phyloP scores from a whole-genome alignment of 129 eudicot species.

The Flaveria bidentis region DNA sequence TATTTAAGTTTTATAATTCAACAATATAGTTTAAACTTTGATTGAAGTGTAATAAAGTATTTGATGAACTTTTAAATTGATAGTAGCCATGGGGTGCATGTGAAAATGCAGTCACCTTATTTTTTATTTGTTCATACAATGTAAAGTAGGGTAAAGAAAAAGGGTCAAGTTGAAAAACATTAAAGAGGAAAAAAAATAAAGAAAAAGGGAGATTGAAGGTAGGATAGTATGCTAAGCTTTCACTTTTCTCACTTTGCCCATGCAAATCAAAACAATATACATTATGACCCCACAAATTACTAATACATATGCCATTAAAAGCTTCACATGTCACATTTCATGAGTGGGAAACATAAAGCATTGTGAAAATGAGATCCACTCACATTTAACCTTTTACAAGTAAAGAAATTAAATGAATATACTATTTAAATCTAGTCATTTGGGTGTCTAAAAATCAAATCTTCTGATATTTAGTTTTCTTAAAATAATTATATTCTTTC shows the following conservation, averaged over 20 bases:
- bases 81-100: not conserved
- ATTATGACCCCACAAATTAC: slow-evolving; percentile 29
- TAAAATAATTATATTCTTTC: too few species aligned
- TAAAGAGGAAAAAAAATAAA: not conserved
- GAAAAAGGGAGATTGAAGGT: not conserved
- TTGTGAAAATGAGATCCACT: not conserved
- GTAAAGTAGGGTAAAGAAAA: not conserved
- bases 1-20: too few species aligned
- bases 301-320: slow-evolving; percentile 26
- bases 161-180: slow-evolving; percentile 8
- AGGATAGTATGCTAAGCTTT: slow-evolving; percentile 32
- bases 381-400: not conserved
- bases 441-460: not conserved
- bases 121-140: not conserved
- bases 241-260: slow-evolving; percentile 24
- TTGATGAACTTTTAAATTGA: too few species aligned
- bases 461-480: not conserved
- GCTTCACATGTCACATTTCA: slow-evolving; percentile 27
- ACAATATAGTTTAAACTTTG: too few species aligned
- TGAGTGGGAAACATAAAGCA: slow-evolving; percentile 6
- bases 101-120: not conserved
- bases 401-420: not conserved
- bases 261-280: slow-evolving; percentile 17
- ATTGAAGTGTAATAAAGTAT: too few species aligned
- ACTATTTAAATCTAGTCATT: not conserved